A percentile compares a stretch with the other conserved stretches of the same genome.
Evolutionary conservation across 2,329 filamentous ascomycete genomes (phyloP).

Genomic region (Periglandula ipomoeae): DNA sequence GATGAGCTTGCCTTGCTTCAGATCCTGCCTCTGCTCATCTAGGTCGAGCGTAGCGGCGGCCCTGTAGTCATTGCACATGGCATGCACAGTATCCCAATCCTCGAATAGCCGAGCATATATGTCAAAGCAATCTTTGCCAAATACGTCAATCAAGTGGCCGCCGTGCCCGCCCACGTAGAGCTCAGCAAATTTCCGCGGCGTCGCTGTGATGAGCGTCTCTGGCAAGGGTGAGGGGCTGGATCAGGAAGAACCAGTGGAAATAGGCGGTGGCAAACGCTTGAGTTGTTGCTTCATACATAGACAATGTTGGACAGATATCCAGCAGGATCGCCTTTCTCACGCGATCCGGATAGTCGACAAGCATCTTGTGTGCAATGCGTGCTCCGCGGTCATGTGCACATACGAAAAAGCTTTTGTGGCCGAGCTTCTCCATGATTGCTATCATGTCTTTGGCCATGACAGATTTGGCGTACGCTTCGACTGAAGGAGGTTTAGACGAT

Average conservation of each 20-base stretch:
- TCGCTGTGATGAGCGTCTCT: constrained; percentile 33
- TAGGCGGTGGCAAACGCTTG: constrained; percentile 37
- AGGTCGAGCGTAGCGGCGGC: constrained; percentile 43
- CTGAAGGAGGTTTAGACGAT: constrained; percentile 34
- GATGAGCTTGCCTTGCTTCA: constrained; percentile 32
- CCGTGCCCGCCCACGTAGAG: constrained; percentile 32
- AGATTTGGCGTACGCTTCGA: constrained; percentile 35
- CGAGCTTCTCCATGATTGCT: constrained; percentile 34
- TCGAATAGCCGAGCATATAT: constrained; percentile 33
- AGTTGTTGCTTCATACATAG: constrained; percentile 38
- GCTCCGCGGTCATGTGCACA: constrained; percentile 50
- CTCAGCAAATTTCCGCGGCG: constrained; percentile 30
- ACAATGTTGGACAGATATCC: constrained; percentile 46
- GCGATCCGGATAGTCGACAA: constrained; percentile 33
- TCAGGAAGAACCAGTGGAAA: constrained; percentile 52
- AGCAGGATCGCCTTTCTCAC: constrained; percentile 35
- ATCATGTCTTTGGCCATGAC: constrained; percentile 39
- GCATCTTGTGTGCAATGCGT: constrained; percentile 43
- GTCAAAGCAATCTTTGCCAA: constrained; percentile 24
- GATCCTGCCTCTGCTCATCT: constrained; percentile 37
- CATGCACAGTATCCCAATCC: constrained; percentile 32
- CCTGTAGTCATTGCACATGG: constrained; percentile 47
- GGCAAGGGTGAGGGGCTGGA: constrained; percentile 42
- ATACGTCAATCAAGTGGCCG: constrained; percentile 25
- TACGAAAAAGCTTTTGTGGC: constrained; percentile 33